These are phyloP conservation scores for Fomitopsis palustris DNA, from an alignment of 1,284 basidiomycete genomes.

Conservation along the genomic window DNA sequence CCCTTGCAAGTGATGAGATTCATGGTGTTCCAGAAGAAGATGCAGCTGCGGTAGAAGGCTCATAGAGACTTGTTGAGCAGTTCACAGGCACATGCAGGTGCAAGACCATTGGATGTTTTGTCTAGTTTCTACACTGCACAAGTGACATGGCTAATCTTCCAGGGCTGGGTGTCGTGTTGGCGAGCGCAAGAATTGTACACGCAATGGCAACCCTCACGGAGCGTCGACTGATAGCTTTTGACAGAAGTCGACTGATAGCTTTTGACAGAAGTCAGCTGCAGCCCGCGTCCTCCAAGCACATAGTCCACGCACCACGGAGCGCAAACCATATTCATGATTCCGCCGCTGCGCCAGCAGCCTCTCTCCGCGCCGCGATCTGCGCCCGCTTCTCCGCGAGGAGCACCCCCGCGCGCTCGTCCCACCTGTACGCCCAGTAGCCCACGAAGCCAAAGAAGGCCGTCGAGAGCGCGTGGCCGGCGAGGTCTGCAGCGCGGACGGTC, in stretches of 20 bases:
- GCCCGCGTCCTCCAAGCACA: background rate
- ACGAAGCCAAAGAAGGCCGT: slow-evolving; percentile 63
- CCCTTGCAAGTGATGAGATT: too few species aligned
- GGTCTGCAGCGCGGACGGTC: slow-evolving; percentile 39
- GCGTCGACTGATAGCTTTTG: background rate
- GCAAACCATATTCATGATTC: background rate
- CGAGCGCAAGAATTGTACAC: background rate
- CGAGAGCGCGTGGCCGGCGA: slow-evolving; percentile 59
- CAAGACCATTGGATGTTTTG: too few species aligned
- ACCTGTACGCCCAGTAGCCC: slow-evolving; percentile 67
- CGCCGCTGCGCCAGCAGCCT: slow-evolving; percentile 37
- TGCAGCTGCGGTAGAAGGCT: too few species aligned
- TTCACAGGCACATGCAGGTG: too few species aligned
- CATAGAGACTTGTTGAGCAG: too few species aligned
- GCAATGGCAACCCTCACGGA: background rate
- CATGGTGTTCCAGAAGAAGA: too few species aligned
- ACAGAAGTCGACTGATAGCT: background rate
- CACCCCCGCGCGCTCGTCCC: slow-evolving; percentile 57
- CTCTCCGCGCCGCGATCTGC: slow-evolving; percentile 42
- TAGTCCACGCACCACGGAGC: background rate
- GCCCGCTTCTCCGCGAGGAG: slow-evolving; percentile 59
- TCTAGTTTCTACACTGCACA: too few species aligned
- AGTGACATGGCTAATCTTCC: too few species aligned
- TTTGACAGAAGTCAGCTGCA: background rate
- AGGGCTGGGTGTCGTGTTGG: background rate